Evolutionary conservation across 2,329 filamentous ascomycete genomes (phyloP), one percentile per base, ranked within the genome.

Genomic region (Cordyceps tenuipes): DNA sequence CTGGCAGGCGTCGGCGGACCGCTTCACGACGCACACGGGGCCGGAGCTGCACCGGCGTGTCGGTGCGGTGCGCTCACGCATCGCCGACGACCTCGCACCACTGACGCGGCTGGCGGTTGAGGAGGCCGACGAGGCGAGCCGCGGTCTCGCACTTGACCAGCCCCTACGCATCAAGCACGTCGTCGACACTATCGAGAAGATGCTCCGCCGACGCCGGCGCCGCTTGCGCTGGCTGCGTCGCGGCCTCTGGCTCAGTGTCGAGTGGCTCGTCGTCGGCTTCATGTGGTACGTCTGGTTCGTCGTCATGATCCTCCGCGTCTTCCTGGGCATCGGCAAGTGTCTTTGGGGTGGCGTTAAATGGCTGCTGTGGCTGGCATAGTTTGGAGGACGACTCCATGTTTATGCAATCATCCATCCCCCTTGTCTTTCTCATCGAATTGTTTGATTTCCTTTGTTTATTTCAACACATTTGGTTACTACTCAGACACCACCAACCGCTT

Each of bases 271-370:
- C 19, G 85, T 97, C 44, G 89, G 89, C 4, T 83, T 95, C 66
- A 90, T 97, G 86, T 97, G 94, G 91, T 91, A 88, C 73, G 86
- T 95, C 17, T 97, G 93, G 91, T 84, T 95, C 62, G 78, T 96
- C 39, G 92, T 97, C 26, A 89, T 91, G 71, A 78, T 93, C 26
- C 77, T 88, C 56, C 83, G 90, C 62, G 72, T 89, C 15, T 74
- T 89, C 41, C 76, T 85, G 62, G 85, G 86, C 12, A 66, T 88
- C 1, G 81, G 87, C 49, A 81, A 81, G 50, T 85, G 85, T 2
- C 68, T 83, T 0, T 76, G 84, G 54, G 75, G 77, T 12, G 80
- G 82, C 10, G 77, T 89, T n/a, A 80, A 81, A 69, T 97, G 93
- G 93, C 73, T 97, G 70, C 75, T 96, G 64, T 96, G 90, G 90